These are phyloP conservation scores for Vigna hirtella DNA, from an alignment of 306 rosid species.

Conservation along the genomic window DNA sequence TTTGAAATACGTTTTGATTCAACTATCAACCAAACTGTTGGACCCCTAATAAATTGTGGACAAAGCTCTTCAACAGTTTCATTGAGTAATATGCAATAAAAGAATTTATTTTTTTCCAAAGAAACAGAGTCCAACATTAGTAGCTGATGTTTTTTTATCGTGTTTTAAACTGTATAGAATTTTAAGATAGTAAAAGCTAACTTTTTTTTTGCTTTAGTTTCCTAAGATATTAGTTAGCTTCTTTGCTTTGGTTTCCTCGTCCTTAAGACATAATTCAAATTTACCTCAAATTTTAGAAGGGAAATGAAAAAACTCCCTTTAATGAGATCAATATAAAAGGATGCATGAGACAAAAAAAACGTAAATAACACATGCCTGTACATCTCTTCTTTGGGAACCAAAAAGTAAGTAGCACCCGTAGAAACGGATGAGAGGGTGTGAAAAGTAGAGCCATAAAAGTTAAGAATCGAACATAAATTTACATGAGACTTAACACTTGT, in stretches of 20 bases:
- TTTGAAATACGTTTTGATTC: neutral
- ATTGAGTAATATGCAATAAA: neutral
- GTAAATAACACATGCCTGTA: constrained; percentile 71
- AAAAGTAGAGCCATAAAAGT: constrained; percentile 30
- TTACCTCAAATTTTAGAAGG: constrained; percentile 22
- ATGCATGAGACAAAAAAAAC: constrained; percentile 37
- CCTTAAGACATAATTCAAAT: neutral
- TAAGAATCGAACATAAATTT: constrained; percentile 55
- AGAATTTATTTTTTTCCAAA: neutral
- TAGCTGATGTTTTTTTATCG: neutral
- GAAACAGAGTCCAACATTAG: neutral
- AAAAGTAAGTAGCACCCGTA: constrained; percentile 39
- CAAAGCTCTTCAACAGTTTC: constrained; percentile 12
- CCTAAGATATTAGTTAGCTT: no score
- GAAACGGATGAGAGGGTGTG: constrained; percentile 32
- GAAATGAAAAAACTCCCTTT: neutral
- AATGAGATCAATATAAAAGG: constrained; percentile 43
- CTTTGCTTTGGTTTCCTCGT: neutral
- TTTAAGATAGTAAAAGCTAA: neutral
- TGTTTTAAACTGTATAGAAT: neutral
- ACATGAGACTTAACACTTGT: constrained; percentile 60
- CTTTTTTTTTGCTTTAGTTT: no score
- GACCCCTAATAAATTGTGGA: constrained; percentile 9
- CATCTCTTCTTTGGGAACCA: constrained; percentile 56
- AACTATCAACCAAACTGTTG: constrained; percentile 20